Conservation (phyloP, 2,329 filamentous ascomycete genomes). For the Colletotrichum salicis region DNA sequence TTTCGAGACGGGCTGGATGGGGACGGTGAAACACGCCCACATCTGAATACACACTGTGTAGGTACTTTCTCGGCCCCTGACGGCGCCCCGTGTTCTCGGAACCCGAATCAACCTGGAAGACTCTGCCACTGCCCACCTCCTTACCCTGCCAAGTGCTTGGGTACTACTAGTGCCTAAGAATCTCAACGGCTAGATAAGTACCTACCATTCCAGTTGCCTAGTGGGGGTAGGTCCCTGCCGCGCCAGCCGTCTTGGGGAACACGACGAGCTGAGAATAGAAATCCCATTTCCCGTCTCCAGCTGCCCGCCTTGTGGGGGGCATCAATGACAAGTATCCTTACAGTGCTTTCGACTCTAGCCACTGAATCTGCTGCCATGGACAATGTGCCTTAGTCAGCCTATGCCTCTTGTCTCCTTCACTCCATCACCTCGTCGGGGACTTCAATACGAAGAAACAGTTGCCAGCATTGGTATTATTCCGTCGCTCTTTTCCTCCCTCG, state of each 20-base stretch:
- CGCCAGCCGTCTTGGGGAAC: background rate
- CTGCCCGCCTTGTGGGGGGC: background rate
- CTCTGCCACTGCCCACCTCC: no score
- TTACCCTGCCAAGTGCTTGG: no score
- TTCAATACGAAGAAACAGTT: background rate
- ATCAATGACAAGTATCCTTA: background rate
- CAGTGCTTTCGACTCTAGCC: background rate
- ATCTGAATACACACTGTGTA: background rate
- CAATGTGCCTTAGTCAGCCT: constrained; percentile 1
- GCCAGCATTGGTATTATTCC: background rate
- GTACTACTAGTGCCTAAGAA: no score
- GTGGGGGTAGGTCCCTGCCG: background rate
- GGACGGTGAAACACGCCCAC: constrained; percentile 10
- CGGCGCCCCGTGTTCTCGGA: background rate
- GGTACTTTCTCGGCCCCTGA: background rate
- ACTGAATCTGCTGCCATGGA: background rate
- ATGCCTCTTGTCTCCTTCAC: background rate
- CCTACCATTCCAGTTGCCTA: background rate
- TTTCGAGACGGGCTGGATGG: constrained; percentile 12
- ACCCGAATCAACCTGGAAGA: background rate
- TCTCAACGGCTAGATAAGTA: background rate
- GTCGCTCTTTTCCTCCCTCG: background rate
- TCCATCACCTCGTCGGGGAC: background rate
- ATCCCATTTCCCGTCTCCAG: background rate
- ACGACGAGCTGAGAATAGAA: background rate